A percentile compares a stretch with the other conserved stretches of the same genome.
Conservation (phyloP, 192 early-diverging fungal species). For the Coemansia sp. region DNA sequence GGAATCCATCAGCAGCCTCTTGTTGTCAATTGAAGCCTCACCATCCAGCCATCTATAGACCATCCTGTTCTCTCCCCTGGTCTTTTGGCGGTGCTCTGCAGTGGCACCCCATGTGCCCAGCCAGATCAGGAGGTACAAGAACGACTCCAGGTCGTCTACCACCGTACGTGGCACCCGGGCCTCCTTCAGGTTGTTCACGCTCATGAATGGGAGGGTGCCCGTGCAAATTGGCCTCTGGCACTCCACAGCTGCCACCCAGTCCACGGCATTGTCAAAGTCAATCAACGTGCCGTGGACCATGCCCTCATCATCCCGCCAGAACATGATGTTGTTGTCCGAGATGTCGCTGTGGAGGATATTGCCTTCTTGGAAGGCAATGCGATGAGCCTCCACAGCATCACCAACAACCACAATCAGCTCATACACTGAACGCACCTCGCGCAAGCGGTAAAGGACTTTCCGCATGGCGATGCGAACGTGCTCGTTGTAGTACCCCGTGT, state of each 20-base stretch:
- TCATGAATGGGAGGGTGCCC: conserved; percentile 27
- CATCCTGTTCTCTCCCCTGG: too few species aligned
- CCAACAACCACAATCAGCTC: neutral
- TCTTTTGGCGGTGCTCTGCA: too few species aligned
- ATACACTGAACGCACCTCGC: neutral
- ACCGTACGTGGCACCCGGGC: neutral
- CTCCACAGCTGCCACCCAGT: neutral
- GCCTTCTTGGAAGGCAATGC: neutral
- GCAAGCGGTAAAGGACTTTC: too few species aligned
- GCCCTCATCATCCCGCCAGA: neutral
- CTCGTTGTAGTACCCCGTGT: too few species aligned
- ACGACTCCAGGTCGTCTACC: conserved; percentile 29
- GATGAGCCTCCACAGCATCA: conserved; percentile 4
- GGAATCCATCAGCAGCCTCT: too few species aligned
- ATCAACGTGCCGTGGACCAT: conserved; percentile 16
- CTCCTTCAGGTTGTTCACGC: conserved; percentile 11
- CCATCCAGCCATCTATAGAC: too few species aligned
- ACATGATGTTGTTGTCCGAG: conserved; percentile 21
- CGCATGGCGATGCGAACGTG: too few species aligned
- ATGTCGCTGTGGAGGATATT: conserved; percentile 15
- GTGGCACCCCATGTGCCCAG: conserved; percentile 8
- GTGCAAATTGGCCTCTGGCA: conserved; percentile 1
- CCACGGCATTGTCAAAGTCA: conserved; percentile 9
- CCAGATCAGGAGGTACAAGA: conserved; percentile 24
- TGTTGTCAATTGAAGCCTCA: too few species aligned